phyloP scores from a whole-genome alignment of 2,329 filamentous ascomycete species.

The Cytospora leucostoma region DNA sequence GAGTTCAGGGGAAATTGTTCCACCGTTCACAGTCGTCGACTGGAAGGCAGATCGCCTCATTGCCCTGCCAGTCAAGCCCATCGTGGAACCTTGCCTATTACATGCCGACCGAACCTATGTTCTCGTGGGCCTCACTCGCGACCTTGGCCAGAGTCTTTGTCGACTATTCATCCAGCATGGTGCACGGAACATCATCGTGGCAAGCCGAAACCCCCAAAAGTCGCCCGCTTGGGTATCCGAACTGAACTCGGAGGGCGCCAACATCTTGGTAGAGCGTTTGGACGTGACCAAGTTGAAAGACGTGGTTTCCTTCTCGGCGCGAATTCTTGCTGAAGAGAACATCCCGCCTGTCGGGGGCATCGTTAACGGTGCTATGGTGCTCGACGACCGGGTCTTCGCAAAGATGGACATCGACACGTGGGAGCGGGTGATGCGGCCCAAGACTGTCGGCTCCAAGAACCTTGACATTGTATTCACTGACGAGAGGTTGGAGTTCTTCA shows the following conservation, averaged over 20 bases:
- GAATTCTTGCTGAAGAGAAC: conserved; percentile 14
- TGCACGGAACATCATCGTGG: conserved; percentile 42
- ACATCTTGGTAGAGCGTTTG: conserved; percentile 31
- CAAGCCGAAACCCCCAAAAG: conserved; percentile 41
- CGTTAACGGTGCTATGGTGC: conserved; percentile 49
- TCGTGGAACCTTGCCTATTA: conserved; percentile 34
- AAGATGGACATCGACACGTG: conserved; percentile 43
- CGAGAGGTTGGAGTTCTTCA: conserved; percentile 45
- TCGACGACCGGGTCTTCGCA: conserved; percentile 46
- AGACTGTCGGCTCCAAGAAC: conserved; percentile 43
- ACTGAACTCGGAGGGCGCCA: conserved; percentile 32
- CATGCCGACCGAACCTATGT: conserved; percentile 41
- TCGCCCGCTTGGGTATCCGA: conserved; percentile 38
- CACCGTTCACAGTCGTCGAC: conserved; percentile 40
- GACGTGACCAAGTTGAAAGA: conserved; percentile 36
- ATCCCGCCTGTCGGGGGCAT: conserved; percentile 42
- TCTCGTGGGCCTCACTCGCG: conserved; percentile 45
- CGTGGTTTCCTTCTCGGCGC: conserved; percentile 35
- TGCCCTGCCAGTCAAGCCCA: conserved; percentile 32
- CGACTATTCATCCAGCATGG: conserved; percentile 42
- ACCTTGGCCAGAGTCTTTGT: conserved; percentile 48
- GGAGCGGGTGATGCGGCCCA: conserved; percentile 43
- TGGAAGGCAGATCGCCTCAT: conserved; percentile 41
- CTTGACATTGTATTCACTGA: conserved; percentile 41
- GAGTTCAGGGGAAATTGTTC: conserved; percentile 1